These are phyloP conservation scores for Leccinum fallax DNA, from an alignment of 1,284 basidiomycete species.

Conservation along the genomic window DNA sequence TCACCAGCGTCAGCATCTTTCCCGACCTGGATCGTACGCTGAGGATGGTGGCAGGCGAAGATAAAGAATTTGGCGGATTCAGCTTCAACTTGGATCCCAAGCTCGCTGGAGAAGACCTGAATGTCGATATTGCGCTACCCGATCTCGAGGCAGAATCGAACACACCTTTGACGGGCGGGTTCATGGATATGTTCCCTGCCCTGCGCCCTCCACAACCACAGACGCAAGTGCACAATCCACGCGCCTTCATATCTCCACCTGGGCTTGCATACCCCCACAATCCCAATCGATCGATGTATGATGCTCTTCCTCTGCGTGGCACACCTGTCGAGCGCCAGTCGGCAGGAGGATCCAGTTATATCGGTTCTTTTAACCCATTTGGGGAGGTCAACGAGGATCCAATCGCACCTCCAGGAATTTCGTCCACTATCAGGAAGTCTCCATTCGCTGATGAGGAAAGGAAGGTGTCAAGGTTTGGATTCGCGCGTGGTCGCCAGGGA, in stretches of 20 bases:
- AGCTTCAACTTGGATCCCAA: conserved; percentile 83
- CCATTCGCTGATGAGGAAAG: conserved; percentile 59
- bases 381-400: conserved; percentile 55
- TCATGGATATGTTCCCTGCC: conserved; percentile 67
- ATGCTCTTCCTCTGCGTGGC: conserved; percentile 45
- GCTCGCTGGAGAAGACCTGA: conserved; percentile 54
- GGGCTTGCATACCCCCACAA: conserved; percentile 52
- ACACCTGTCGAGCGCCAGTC: conserved; percentile 49
- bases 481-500: conserved; percentile 72
- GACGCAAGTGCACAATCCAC: conserved; percentile 34
- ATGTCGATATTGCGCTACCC: conserved; percentile 45
- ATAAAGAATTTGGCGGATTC: conserved; percentile 63
- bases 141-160: conserved; percentile 57
- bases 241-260: conserved; percentile 50
- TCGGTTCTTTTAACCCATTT: conserved; percentile 80
- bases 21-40: conserved; percentile 87
- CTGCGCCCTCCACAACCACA: conserved; percentile 42
- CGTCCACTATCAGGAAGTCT: conserved; percentile 28
- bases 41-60: conserved; percentile 62
- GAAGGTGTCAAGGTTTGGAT: conserved; percentile 81
- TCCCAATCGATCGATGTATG: conserved; percentile 53
- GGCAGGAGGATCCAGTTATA: conserved; percentile 54
- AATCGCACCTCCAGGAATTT: conserved; percentile 18
- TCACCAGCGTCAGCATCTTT: conserved; percentile 70
- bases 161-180: conserved; percentile 60